Percentiles rank a stretch among this genome's conserved stretches.
Conservation (phyloP, 179 eudicot genomes). For the Sideroxylon spinosum region DNA sequence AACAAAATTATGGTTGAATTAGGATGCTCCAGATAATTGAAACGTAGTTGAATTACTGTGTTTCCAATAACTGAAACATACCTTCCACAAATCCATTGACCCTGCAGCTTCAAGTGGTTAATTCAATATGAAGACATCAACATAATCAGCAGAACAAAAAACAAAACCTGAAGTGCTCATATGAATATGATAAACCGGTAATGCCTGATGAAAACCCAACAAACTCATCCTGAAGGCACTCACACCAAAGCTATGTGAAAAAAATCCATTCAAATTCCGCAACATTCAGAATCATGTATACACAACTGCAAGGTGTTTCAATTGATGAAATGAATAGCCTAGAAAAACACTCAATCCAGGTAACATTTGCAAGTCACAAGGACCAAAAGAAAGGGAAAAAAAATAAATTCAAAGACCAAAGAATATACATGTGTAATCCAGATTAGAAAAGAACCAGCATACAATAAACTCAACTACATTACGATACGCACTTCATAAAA, state of each 20-base stretch:
- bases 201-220: no score
- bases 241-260: background rate
- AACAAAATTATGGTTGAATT: background rate
- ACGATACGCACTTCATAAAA: background rate
- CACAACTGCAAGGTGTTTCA: background rate
- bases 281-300: background rate
- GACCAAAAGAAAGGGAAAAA: no score
- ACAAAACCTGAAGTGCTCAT: no score
- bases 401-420: background rate
- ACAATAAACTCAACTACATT: background rate
- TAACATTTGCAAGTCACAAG: background rate
- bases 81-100: background rate
- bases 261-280: background rate
- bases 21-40: slow-evolving; percentile 3
- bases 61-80: no score
- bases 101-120: background rate
- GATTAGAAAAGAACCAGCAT: background rate
- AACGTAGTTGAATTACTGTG: background rate
- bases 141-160: no score
- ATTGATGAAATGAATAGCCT: background rate
- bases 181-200: no score
- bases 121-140: background rate
- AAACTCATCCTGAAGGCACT: background rate
- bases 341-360: background rate
- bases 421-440: background rate